Conservation (phyloP, 2,329 filamentous ascomycete genomes). For the Alternaria sp. region DNA sequence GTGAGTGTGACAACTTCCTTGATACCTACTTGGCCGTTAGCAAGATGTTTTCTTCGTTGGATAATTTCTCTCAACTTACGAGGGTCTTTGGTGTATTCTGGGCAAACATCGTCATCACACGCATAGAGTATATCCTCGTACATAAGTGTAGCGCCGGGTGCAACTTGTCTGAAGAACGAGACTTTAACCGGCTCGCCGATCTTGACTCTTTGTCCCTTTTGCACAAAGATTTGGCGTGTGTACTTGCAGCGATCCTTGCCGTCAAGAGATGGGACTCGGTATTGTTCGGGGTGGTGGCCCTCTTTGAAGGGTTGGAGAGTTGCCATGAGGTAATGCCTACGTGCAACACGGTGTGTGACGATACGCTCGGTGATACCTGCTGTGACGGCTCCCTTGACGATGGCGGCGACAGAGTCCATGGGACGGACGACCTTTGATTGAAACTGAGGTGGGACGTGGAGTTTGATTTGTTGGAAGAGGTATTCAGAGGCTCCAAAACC, state of each 20-base stretch:
- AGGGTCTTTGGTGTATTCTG: constrained; percentile 98
- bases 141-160: constrained; percentile 96
- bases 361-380: constrained; percentile 97
- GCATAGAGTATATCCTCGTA: constrained; percentile 98
- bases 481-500: constrained; percentile 99
- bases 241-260: constrained; percentile 99
- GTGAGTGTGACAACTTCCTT: constrained; percentile 99
- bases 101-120: constrained; percentile 97
- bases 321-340: constrained; percentile 98
- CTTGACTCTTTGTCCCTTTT: constrained; percentile 98
- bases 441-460: constrained; percentile 97
- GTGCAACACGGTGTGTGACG: constrained; percentile 94
- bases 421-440: constrained; percentile 97
- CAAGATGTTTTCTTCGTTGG: not conserved
- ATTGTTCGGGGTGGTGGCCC: constrained; percentile 96
- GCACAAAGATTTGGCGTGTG: constrained; percentile 96
- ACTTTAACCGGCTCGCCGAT: constrained; percentile 99
- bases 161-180: constrained; percentile 97
- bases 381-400: constrained; percentile 97
- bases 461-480: constrained; percentile 98
- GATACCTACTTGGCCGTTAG: constrained; percentile 72
- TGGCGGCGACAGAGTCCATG: constrained; percentile 98
- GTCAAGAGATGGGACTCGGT: constrained; percentile 94
- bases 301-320: constrained; percentile 99
- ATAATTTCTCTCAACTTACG: constrained; percentile 70